Percentiles rank a stretch among this genome's conserved stretches.
Evolutionary conservation across 306 rosid species (phyloP).

Genomic region (Delonix regia): DNA sequence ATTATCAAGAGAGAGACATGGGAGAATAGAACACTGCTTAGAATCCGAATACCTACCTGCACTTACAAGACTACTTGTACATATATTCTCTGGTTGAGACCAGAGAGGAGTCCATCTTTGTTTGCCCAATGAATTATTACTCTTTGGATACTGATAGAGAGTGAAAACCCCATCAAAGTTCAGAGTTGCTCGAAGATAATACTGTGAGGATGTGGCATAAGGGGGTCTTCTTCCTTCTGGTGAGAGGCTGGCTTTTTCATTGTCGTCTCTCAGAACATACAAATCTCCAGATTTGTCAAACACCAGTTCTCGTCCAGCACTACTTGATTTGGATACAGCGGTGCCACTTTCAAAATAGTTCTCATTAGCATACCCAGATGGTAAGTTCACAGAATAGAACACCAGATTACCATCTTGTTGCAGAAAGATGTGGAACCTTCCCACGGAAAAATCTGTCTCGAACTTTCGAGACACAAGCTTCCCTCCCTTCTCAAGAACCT

Average conservation of each 20-base stretch:
- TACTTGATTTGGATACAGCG: not conserved
- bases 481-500: slow-evolving; percentile 1
- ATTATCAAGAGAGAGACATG: too few species aligned
- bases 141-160: not conserved
- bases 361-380: slow-evolving; percentile 21
- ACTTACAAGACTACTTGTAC: not conserved
- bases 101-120: not conserved
- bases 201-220: not conserved
- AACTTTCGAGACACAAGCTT: not conserved
- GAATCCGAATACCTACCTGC: too few species aligned
- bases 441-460: not conserved
- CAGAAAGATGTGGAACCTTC: slow-evolving; percentile 34
- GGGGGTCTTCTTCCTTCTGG: not conserved
- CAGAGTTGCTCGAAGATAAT: slow-evolving; percentile 32
- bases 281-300: slow-evolving; percentile 29
- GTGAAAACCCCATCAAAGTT: slow-evolving; percentile 42
- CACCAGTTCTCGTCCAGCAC: not conserved
- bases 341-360: slow-evolving; percentile 17
- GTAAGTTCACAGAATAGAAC: slow-evolving; percentile 18
- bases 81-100: slow-evolving; percentile 6
- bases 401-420: slow-evolving; percentile 27
- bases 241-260: not conserved
- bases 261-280: not conserved
- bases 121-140: not conserved
- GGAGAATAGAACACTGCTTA: too few species aligned